phyloP scores from a whole-genome alignment of 148 eudicot genomes.

The Drosera capensis region DNA sequence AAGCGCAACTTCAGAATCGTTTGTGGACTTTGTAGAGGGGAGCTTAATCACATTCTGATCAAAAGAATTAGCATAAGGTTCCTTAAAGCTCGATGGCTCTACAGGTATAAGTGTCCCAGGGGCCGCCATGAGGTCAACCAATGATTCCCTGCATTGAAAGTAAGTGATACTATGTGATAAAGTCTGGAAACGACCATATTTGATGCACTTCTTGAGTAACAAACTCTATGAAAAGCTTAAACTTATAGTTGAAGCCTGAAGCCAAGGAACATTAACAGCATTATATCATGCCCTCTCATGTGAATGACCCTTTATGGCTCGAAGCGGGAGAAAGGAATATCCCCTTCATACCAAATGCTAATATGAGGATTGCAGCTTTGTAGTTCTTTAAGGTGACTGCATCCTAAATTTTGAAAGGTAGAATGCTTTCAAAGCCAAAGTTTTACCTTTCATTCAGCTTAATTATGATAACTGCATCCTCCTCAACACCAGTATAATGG shows the following conservation, averaged over 20 bases:
- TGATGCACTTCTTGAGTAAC: not conserved
- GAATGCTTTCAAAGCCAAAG: not conserved
- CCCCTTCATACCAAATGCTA: too few relatives aligned
- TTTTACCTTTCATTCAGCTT: constrained; percentile 66
- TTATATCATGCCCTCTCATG: too few relatives aligned
- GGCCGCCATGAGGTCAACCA: constrained; percentile 99
- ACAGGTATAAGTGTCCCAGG: constrained; percentile 92
- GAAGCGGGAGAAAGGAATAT: too few relatives aligned
- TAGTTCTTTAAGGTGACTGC: too few relatives aligned
- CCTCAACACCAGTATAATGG: constrained; percentile 89
- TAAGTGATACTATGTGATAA: too few relatives aligned
- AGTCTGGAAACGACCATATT: not conserved
- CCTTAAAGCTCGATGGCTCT: constrained; percentile 44
- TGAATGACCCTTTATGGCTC: too few relatives aligned
- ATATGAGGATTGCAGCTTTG: too few relatives aligned
- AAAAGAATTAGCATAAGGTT: constrained; percentile 31
- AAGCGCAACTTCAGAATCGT: constrained; percentile 23
- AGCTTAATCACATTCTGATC: constrained; percentile 30
- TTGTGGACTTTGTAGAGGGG: constrained; percentile 24
- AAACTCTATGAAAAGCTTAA: not conserved
- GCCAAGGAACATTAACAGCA: too few relatives aligned
- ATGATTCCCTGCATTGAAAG: constrained; percentile 64
- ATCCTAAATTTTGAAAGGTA: not conserved
- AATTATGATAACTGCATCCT: constrained; percentile 85
- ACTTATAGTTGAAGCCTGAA: too few relatives aligned